A percentile compares a stretch with the other conserved stretches of the same genome.
Conservation (phyloP, 257 asterid species). For the Solanum verrucosum region DNA sequence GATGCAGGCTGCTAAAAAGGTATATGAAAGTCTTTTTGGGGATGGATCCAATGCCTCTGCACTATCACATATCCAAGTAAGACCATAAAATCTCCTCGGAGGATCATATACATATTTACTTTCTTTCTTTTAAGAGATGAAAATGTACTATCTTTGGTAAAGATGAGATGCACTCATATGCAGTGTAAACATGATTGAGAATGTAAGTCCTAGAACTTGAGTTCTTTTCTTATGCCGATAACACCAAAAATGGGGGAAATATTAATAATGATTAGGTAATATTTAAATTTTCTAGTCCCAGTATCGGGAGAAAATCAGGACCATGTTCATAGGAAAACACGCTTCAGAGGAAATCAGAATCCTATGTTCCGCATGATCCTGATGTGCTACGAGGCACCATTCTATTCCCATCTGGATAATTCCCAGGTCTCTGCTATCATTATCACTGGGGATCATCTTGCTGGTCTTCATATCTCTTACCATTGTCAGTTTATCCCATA, state of each 20-base stretch:
- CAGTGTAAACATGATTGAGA: not conserved
- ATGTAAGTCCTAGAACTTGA: not conserved
- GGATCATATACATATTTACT: not conserved
- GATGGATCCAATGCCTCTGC: constrained; percentile 72
- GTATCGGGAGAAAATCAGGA: not conserved
- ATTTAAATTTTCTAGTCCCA: not conserved
- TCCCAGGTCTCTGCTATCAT: not conserved
- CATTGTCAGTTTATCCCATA: not conserved
- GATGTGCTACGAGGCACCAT: not conserved
- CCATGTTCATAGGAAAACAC: not conserved
- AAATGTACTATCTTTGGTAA: not conserved
- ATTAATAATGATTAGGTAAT: not conserved
- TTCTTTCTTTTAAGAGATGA: not conserved
- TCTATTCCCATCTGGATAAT: not conserved
- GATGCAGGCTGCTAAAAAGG: constrained; percentile 76
- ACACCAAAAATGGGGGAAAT: not conserved
- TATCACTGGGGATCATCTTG: not conserved
- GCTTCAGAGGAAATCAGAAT: not conserved
- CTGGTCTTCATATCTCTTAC: not conserved
- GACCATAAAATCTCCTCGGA: not conserved
- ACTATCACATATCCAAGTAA: constrained; percentile 89
- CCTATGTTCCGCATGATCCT: not conserved
- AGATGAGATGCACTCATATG: not conserved
- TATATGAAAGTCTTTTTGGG: constrained; percentile 79
- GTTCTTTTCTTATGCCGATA: not conserved